Evolutionary conservation across 2,329 filamentous ascomycete species (phyloP).

Genomic region (Monilinia fructigena): DNA sequence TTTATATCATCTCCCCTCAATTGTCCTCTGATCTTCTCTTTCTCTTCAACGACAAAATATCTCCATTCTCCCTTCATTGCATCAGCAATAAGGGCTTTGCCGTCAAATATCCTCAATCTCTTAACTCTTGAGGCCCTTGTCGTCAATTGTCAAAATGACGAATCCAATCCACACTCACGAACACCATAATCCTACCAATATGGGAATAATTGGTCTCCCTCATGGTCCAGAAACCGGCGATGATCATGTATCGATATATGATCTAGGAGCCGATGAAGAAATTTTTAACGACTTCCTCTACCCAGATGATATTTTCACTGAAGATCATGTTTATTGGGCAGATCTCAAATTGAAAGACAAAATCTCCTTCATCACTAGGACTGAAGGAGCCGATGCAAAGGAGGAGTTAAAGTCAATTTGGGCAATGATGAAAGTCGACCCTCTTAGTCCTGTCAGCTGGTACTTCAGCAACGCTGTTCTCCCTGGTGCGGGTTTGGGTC

Average conservation of each 20-base stretch:
- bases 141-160: constrained; percentile 27
- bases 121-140: neutral
- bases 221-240: constrained; percentile 40
- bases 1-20: neutral
- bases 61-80: constrained; percentile 16
- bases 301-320: constrained; percentile 83
- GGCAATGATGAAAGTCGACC: constrained; percentile 81
- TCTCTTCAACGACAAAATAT: neutral
- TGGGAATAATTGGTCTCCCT: constrained; percentile 34
- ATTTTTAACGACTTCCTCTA: constrained; percentile 79
- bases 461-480: constrained; percentile 91
- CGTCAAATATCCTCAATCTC: constrained; percentile 3
- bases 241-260: constrained; percentile 33
- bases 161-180: constrained; percentile 32
- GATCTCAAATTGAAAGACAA: constrained; percentile 73
- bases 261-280: constrained; percentile 47
- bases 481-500: constrained; percentile 84
- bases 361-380: constrained; percentile 69
- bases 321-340: constrained; percentile 87
- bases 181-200: constrained; percentile 36
- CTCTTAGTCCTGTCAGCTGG: constrained; percentile 76
- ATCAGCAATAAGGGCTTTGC: constrained; percentile 12
- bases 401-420: constrained; percentile 68
- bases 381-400: constrained; percentile 68
- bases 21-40: neutral